Evolutionary conservation across 371 early-diverging fungal genomes (phyloP).

Genomic region (Mucor indicus): DNA sequence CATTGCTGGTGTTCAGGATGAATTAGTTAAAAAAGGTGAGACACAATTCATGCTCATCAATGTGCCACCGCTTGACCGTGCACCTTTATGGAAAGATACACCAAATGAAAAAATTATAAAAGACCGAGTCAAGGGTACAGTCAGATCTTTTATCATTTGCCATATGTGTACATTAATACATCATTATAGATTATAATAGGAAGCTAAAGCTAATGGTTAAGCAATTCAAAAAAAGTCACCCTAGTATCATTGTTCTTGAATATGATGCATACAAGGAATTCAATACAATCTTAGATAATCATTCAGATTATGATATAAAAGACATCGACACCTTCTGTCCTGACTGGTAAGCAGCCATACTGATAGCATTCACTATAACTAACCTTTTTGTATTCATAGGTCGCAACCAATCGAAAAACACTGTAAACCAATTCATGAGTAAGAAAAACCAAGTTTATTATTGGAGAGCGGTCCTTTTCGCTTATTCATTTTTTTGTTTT

Average conservation of each 20-base stretch:
- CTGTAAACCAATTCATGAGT: conserved; percentile 20
- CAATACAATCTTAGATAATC: conserved; percentile 21
- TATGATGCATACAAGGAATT: conserved; percentile 33
- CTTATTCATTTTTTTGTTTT: neutral
- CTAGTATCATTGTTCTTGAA: conserved; percentile 4
- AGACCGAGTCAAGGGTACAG: conserved; percentile 23
- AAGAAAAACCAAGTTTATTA: neutral
- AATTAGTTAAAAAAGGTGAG: conserved; percentile 19
- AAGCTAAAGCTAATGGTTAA: conserved; percentile 15
- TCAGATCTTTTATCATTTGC: neutral
- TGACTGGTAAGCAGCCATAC: conserved; percentile 20
- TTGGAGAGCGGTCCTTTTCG: neutral
- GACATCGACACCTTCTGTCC: conserved; percentile 22
- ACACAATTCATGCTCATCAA: conserved; percentile 30
- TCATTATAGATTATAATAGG: conserved; percentile 25
- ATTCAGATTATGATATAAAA: conserved; percentile 14
- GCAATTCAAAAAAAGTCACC: conserved; percentile 2
- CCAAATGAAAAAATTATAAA: conserved; percentile 1
- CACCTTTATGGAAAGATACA: conserved; percentile 25
- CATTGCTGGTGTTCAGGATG: conserved; percentile 5
- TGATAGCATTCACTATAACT: neutral
- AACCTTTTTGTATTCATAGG: conserved; percentile 7
- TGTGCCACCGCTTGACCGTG: conserved; percentile 37
- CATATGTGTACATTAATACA: neutral
- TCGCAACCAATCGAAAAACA: conserved; percentile 10